These are phyloP conservation scores for Paecilomyces variotii DNA, from an alignment of 2,329 filamentous ascomycete species.

Conservation along the genomic window DNA sequence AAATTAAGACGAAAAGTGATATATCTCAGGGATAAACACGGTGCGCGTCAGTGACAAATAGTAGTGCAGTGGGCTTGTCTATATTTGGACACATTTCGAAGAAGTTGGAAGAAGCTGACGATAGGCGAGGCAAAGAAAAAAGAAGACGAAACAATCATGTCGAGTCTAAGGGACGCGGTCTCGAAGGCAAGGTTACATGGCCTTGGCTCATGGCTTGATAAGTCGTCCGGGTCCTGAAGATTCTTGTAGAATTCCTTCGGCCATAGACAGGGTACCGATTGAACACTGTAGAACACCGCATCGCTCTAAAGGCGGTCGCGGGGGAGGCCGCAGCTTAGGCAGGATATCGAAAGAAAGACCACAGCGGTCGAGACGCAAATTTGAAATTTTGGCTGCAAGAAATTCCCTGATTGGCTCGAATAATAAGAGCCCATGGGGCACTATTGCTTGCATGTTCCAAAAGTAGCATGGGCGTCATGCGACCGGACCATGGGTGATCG, in stretches of 20 bases:
- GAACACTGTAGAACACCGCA: background rate
- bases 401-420: background rate
- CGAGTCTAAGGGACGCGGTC: background rate
- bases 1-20: background rate
- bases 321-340: background rate
- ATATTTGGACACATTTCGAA: background rate
- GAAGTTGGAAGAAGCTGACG: background rate
- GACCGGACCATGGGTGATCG: background rate
- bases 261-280: background rate
- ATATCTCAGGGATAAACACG: background rate
- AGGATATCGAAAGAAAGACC: background rate
- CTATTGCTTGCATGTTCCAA: slow-evolving; percentile 1
- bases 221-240: background rate
- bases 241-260: background rate
- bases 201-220: background rate
- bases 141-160: background rate
- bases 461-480: background rate
- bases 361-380: background rate
- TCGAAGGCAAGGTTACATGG: background rate
- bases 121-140: background rate
- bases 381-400: background rate
- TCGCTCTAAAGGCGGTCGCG: background rate
- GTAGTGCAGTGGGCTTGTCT: background rate
- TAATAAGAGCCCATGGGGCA: background rate
- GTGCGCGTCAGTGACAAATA: background rate